Conservation (phyloP, 2,329 filamentous ascomycete genomes). For the Ophiocordyceps sinensis region DNA sequence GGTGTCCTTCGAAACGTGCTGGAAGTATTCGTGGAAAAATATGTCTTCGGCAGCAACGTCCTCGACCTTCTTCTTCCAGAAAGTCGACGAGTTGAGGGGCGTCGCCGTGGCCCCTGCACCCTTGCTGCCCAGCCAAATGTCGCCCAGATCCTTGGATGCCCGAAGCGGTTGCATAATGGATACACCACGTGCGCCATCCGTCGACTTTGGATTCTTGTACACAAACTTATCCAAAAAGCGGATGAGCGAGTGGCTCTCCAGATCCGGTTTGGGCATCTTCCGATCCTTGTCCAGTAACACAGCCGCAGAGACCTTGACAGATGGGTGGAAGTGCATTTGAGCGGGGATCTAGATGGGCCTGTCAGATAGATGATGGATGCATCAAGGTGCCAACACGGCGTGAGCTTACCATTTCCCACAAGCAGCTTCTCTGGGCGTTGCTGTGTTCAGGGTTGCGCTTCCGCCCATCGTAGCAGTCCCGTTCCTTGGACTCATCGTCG, state of each 20-base stretch:
- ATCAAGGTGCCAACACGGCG: neutral
- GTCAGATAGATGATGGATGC: neutral
- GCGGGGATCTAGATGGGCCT: slow-evolving; percentile 17
- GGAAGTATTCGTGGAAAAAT: slow-evolving; percentile 98
- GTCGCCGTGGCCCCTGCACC: slow-evolving; percentile 19
- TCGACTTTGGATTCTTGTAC: slow-evolving; percentile 82
- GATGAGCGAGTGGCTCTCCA: slow-evolving; percentile 79
- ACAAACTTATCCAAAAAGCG: slow-evolving; percentile 97
- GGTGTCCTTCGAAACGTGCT: slow-evolving; percentile 48
- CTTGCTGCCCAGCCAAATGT: slow-evolving; percentile 41
- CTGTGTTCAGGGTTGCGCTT: slow-evolving; percentile 87
- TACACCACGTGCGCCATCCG: slow-evolving; percentile 52
- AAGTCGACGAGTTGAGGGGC: slow-evolving; percentile 68
- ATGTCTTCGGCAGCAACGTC: slow-evolving; percentile 84
- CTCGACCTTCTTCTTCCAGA: slow-evolving; percentile 83
- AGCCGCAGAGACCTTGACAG: slow-evolving; percentile 70
- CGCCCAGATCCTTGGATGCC: slow-evolving; percentile 35
- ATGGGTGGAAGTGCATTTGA: slow-evolving; percentile 73
- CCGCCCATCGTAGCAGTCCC: slow-evolving; percentile 59
- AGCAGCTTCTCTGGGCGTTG: slow-evolving; percentile 81
- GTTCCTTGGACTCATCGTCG: slow-evolving; percentile 40
- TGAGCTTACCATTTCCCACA: slow-evolving; percentile 71
- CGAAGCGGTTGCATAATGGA: slow-evolving; percentile 94
- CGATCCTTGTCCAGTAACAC: slow-evolving; percentile 54
- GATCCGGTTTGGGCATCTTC: slow-evolving; percentile 76